Conservation (phyloP, 768 basidiomycete genomes). For the Suillus hirtellus region DNA sequence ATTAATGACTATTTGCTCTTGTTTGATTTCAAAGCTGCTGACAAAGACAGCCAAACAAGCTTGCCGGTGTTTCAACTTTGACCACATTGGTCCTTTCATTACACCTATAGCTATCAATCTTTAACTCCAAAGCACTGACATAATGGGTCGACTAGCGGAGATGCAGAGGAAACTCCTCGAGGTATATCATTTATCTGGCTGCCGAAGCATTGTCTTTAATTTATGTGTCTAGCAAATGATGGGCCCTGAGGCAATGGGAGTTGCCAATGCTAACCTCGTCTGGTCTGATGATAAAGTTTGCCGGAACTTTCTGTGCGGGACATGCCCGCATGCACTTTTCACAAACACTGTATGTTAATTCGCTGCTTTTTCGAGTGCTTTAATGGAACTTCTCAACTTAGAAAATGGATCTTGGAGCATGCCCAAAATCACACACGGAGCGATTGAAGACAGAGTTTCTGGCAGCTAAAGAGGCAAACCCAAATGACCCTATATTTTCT, state of each 20-base stretch:
- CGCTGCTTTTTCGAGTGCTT: not conserved
- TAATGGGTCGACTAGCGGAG: conserved; percentile 93
- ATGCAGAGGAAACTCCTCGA: conserved; percentile 94
- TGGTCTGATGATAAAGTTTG: conserved; percentile 98
- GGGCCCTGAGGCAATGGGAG: conserved; percentile 99
- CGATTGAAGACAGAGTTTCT: conserved; percentile 89
- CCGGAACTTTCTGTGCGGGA: conserved; percentile 96
- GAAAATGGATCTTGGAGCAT: conserved; percentile 99
- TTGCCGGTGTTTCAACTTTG: conserved; percentile 1
- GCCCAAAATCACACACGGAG: conserved; percentile 95
- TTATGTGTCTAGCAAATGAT: conserved; percentile 85
- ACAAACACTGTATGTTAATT: conserved; percentile 84
- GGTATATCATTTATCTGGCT: conserved; percentile 45
- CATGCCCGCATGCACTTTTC: conserved; percentile 97
- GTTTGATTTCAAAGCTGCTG: conserved; percentile 29
- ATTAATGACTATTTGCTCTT: conserved; percentile 21
- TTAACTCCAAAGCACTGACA: conserved; percentile 22
- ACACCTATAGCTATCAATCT: not conserved
- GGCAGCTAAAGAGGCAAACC: conserved; percentile 72
- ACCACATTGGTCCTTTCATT: conserved; percentile 1
- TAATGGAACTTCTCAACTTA: not conserved
- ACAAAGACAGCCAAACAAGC: conserved; percentile 31
- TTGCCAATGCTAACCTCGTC: conserved; percentile 86
- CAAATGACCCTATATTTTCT: conserved; percentile 78
- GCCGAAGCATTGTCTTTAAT: conserved; percentile 10